Evolutionary conservation across 805 yeast genomes (phyloP).

Genomic region (Yarrowia sp.): DNA sequence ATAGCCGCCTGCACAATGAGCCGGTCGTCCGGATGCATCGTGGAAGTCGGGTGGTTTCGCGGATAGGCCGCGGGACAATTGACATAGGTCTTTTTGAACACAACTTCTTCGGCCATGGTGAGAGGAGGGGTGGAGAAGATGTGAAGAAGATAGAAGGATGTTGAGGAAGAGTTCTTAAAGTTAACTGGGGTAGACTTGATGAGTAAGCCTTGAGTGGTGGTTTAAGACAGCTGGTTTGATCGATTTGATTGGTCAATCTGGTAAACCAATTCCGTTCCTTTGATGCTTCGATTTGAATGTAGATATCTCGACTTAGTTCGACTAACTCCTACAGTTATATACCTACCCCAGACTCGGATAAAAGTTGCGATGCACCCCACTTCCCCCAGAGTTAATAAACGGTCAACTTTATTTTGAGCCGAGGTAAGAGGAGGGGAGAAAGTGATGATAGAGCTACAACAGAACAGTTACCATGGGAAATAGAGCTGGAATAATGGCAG

Average conservation of each 20-base stretch:
- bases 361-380: constrained; percentile 27
- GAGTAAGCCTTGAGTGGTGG: no score
- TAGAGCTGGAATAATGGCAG: neutral
- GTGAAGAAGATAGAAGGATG: neutral
- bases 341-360: constrained; percentile 28
- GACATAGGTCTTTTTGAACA: constrained; percentile 34
- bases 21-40: constrained; percentile 38
- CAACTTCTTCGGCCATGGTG: constrained; percentile 27
- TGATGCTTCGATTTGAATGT: no score
- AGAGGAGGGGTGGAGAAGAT: neutral
- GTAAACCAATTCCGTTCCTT: no score
- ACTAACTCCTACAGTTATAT: no score
- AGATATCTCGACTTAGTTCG: no score
- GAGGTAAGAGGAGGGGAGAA: neutral
- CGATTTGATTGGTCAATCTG: no score
- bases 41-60: constrained; percentile 27
- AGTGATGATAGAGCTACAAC: neutral
- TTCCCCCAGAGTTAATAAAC: neutral
- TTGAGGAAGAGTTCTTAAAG: no score
- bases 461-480: neutral
- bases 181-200: no score
- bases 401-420: constrained; percentile 13
- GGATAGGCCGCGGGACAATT: constrained; percentile 38
- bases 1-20: constrained; percentile 24
- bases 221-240: no score